phyloP scores from a whole-genome alignment of 306 rosid species.

The Vigna angularis region DNA sequence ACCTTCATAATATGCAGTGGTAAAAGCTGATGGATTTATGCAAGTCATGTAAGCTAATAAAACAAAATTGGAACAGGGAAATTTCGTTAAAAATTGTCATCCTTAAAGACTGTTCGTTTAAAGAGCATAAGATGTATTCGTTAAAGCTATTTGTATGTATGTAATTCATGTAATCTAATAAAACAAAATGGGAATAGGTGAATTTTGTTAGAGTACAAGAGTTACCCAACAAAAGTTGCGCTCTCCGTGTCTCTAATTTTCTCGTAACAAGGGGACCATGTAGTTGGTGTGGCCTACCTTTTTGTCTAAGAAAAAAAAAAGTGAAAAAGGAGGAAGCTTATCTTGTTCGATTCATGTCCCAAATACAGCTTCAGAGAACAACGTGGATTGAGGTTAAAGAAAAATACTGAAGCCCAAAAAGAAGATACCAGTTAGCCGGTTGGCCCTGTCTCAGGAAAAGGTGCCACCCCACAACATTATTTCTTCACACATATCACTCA shows the following conservation, averaged over 20 bases:
- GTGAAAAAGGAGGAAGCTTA: constrained; percentile 14
- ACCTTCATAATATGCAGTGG: not conserved
- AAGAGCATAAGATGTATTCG: not conserved
- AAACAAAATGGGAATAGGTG: not conserved
- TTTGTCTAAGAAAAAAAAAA: constrained; percentile 35
- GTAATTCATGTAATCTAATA: not conserved
- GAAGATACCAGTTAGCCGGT: constrained; percentile 16
- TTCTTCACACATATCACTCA: not conserved
- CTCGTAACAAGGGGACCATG: not conserved
- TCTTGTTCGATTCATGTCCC: constrained; percentile 40
- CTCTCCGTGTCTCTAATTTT: not conserved
- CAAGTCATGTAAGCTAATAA: not conserved
- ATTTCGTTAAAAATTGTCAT: not conserved
- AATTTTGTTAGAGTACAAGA: not conserved
- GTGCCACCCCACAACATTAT: constrained; percentile 27
- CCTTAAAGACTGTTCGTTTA: too few relatives aligned
- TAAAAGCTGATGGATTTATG: not conserved
- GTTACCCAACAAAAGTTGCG: constrained; percentile 29
- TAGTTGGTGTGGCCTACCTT: constrained; percentile 35
- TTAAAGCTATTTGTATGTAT: not conserved
- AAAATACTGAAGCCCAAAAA: not conserved
- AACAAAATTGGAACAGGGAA: not conserved
- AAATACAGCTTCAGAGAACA: constrained; percentile 19
- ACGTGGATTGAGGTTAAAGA: constrained; percentile 13
- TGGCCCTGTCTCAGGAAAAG: constrained; percentile 29